Base-by-base conservation (phyloP, 805 yeast genomes). In the Cyberlindnera amylophila region DNA sequence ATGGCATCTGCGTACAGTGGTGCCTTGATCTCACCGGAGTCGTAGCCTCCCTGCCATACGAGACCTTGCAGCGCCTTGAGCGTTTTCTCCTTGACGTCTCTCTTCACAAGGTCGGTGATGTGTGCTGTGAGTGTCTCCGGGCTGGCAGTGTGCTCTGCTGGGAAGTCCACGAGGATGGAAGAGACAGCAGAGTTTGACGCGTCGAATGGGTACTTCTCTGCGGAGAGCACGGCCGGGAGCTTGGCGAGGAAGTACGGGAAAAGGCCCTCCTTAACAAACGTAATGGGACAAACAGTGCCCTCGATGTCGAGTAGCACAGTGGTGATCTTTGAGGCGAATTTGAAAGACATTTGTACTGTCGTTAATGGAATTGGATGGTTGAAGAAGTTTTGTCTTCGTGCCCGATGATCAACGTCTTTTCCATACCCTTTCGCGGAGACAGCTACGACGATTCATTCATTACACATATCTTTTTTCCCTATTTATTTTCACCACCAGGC, bases 201-300 rank as follows among this genome's bases (percentile, higher is more conserved):
- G 42, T 42, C 57, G n/a, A 58, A 42, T 9, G 61, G 60, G 42
- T 59, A 66, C 21, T 51, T 32, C 16, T 52, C 36, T 8, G 51
- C 42, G 2, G 51, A 39, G 34, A 79, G 53, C 14, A 71, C 44
- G 1, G 55, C 9, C 30, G 86, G 80, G 18, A 81, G 53, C 47
- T 74, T 62, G 4, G 59, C 39, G 3, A 81, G 59, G 49, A 93
- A 90, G 57, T 76, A 89, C 0, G 96, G 96, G 63, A 79, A 83
- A 27, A 90, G 64, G 2, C 67, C 70, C 23, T 86, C 89, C 53
- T 85, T 84, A 32, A 90, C 98, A 57, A 90, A 90, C 1, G 90
- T 73, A 16, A 90, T 89, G 3, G 96, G 90, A 57, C 97, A 90
- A 24, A 90, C 80, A 0, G 97, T 90, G 14, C 98, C 98, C 59